A percentile compares a stretch with the other conserved stretches of the same genome.
These are phyloP conservation scores for Termitomyces eurrhizus DNA, from an alignment of 768 basidiomycete species.

Conservation along the genomic window DNA sequence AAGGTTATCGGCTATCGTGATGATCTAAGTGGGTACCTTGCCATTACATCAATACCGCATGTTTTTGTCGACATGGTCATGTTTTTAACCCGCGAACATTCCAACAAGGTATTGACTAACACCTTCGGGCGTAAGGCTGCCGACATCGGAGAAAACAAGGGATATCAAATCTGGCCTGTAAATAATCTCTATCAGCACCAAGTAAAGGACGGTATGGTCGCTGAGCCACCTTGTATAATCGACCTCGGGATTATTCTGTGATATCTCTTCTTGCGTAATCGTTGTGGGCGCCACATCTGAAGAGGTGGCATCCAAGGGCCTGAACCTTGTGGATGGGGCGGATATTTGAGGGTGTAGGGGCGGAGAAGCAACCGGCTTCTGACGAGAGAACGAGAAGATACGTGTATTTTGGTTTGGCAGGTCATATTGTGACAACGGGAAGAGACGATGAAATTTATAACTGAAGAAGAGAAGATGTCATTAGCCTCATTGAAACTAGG, in stretches of 20 bases:
- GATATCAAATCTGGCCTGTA: conserved; percentile 87
- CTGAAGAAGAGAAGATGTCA: conserved; percentile 35
- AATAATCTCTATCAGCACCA: conserved; percentile 2
- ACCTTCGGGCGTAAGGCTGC: conserved; percentile 87
- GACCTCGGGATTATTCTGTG: conserved; percentile 81
- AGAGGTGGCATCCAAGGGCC: conserved; percentile 20
- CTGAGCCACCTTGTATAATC: conserved; percentile 81
- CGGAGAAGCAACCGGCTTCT: conserved; percentile 23
- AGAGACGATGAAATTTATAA: conserved; percentile 96
- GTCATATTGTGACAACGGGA: conserved; percentile 90
- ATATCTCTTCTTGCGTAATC: conserved; percentile 83
- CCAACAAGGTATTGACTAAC: conserved; percentile 95
- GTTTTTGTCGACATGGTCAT: conserved; percentile 10
- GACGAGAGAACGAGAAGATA: conserved; percentile 67
- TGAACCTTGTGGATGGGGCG: conserved; percentile 11
- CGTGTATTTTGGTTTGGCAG: conserved; percentile 76
- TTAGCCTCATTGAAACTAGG: conserved; percentile 17
- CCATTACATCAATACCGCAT: conserved; percentile 10
- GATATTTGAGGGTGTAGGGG: conserved; percentile 17
- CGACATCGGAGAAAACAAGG: conserved; percentile 91
- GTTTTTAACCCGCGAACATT: conserved; percentile 73
- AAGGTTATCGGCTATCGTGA: conserved; percentile 34
- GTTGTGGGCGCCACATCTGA: conserved; percentile 23
- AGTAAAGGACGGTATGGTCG: not conserved
- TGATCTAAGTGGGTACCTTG: conserved; percentile 22